Evolutionary conservation across 805 yeast species (phyloP), one percentile per base, ranked within the genome.

Genomic region (Debaryomyces castellii): DNA sequence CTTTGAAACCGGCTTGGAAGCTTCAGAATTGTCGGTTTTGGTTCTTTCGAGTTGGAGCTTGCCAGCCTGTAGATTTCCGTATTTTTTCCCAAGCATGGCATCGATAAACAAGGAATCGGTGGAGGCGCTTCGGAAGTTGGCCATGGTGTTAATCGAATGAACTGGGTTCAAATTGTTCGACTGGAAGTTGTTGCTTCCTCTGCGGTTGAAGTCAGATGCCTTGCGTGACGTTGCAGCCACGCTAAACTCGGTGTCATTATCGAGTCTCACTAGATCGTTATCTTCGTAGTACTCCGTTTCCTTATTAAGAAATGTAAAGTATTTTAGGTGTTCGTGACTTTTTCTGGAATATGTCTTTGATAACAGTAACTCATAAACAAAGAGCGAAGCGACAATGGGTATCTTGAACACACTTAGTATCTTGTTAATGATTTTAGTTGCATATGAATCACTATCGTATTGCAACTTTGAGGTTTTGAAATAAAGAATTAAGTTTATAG

Each of bases 61-160:
- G 25, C 24, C 34, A 3, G 44, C 17, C 18, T 32, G 22, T 6
- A 18, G 18, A 25, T 17, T 40, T 2, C 41, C 43, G 43, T 60
- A 66, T 41, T 58, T 60, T 40, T 57, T 59, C 25, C 62, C 57
- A 21, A 67, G 49, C 17, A 64, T 50, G 39, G 67, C 72, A 42
- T 68, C 73, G 36, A 67, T 61, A 40, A 67, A 65, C 28, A 66
- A 47, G 20, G 71, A 65, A 46, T 69, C 75, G 33, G 70, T 66
- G 43, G 72, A 69, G 36, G 71, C 73, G 32, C 69, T 66, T 32
- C 67, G 58, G 41, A 66, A 59, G 40, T 66, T 66, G 3, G 64
- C 64, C 32, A 69, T 47, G 1, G 74, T 68, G 23, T 63, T 57
- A 11, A 66, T 63, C 5, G 73, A 67, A 39, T 60, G 60, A 20